Base-by-base conservation (phyloP, 257 asterid genomes). In the Penstemon barbatus region DNA sequence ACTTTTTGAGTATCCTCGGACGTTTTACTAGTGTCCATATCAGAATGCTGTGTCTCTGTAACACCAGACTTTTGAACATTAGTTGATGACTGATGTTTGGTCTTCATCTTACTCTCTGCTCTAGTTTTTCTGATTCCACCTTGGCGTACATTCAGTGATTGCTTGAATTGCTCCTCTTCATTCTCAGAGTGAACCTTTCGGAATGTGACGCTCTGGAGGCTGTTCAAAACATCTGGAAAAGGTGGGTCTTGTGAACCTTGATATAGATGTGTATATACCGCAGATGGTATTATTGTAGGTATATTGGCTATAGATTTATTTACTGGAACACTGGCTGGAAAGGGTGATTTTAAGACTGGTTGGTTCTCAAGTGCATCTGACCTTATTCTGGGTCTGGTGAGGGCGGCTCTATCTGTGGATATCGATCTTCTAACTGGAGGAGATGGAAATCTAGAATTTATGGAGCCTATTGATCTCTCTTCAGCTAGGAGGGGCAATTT, bases 401-500 rank as follows among this genome's bases (percentile, higher is more conserved):
- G 70, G 50, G 88, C 75, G 51, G 84, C 88, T 82, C 96, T 85
- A 62, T 86, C 97, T 13, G 95, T 84, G 73, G 98, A 89, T 65
- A 83, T 78, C 74, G 98, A 92, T 84, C 98, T 87, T 74, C 90
- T 86, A 38, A 84, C 65, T 1, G 97, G 95, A 57, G 98, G 96
- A 7, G 98, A 91, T 40, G 96, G 90, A 75, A 82, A 86, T 75
- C 92, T 83, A 58, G 84, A 67, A 71, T 77, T 80, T 45, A 53
- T 43, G 67, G 81, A 54, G 78, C 70, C 74, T 62, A 63, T 43
- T 19, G 80, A 57, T 78, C 78, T 82, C 52, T 85, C 90, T 78
- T 86, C 92, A 7, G 82, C 48, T 45, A 76, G 78, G 68, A 83
- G 74, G 50, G 89, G 79, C 74, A 80, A 39, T 80, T 86, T 87